A percentile compares a stretch with the other conserved stretches of the same genome.
phyloP scores from a whole-genome alignment of 768 basidiomycete species.

The Lentinula aciculospora region DNA sequence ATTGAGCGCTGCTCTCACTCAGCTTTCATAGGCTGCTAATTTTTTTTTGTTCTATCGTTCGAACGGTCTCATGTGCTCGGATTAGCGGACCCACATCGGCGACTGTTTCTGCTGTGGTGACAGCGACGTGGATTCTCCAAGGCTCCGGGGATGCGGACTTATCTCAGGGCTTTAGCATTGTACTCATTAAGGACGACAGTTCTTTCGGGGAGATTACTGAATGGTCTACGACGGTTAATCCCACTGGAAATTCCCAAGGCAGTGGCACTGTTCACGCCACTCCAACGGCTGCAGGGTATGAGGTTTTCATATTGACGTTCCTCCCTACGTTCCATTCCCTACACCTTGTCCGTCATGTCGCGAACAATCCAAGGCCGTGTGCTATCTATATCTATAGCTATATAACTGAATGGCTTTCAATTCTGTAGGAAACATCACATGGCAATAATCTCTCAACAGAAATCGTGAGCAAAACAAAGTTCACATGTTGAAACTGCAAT shows the following conservation, averaged over 20 bases:
- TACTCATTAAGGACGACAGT: not conserved
- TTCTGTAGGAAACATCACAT: no score
- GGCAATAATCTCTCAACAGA: no score
- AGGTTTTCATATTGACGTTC: no score
- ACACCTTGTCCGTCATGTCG: no score
- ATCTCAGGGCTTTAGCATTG: not conserved
- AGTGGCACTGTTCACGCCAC: not conserved
- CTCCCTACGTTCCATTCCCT: no score
- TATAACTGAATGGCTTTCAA: no score
- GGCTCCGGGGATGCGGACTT: not conserved
- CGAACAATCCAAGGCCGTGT: not conserved
- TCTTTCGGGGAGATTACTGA: not conserved
- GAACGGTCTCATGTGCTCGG: not conserved
- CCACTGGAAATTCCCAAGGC: not conserved
- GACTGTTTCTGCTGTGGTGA: not conserved
- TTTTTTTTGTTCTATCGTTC: not conserved
- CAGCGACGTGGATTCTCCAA: not conserved
- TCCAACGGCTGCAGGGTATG: not conserved
- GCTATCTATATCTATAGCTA: no score
- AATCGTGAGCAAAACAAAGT: no score
- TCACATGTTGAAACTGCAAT: no score
- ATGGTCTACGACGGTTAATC: not conserved
- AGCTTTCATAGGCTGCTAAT: not conserved
- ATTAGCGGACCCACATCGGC: not conserved
- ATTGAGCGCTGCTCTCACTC: no score